Conservation (phyloP, 768 basidiomycete genomes). For the Xanthoconium purpureum region DNA sequence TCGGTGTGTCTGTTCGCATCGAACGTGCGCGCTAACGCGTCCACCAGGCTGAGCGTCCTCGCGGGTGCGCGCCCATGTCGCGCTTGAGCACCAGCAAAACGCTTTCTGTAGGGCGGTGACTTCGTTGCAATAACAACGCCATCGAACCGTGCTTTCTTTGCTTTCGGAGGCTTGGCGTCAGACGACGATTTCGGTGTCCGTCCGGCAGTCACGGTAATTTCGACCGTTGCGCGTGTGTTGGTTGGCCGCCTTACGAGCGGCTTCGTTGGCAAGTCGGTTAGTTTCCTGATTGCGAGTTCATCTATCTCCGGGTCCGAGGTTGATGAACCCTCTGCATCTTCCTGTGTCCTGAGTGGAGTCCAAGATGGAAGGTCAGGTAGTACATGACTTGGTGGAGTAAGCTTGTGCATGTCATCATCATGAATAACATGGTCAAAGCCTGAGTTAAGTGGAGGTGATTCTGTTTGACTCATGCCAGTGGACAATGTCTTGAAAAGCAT, state of each 20-base stretch:
- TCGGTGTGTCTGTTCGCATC: constrained; percentile 24
- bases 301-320: constrained; percentile 12
- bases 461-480: background rate
- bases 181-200: background rate
- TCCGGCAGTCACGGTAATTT: background rate
- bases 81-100: background rate
- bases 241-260: background rate
- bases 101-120: background rate
- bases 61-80: background rate
- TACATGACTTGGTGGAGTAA: background rate
- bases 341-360: constrained; percentile 12
- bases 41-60: constrained; percentile 14
- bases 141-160: constrained; percentile 22
- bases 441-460: constrained; percentile 2
- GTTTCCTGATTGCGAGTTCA: background rate
- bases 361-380: constrained; percentile 23
- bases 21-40: constrained; percentile 26
- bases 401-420: background rate
- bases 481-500: constrained; percentile 10
- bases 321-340: background rate
- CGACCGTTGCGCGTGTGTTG: background rate
- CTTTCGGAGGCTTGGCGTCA: background rate
- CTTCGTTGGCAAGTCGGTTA: background rate
- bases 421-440: background rate
- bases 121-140: constrained; percentile 24